Base-by-base conservation (phyloP, 1,284 basidiomycete species). In the Mycena sp. region DNA sequence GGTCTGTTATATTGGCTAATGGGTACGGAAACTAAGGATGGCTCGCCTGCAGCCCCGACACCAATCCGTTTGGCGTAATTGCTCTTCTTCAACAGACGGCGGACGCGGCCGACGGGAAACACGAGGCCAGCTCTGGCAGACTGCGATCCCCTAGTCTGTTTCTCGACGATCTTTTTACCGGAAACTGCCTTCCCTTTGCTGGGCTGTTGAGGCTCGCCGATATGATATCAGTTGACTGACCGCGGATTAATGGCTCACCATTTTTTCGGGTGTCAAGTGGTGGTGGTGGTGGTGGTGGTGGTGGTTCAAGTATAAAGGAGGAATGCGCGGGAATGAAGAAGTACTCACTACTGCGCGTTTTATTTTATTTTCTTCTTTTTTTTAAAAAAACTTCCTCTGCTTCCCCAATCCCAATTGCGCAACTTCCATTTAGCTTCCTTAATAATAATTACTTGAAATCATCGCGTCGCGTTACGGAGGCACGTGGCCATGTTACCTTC, bases 101-200 rank as follows among this genome's bases (percentile, higher is more conserved):
- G 92, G 73, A 95, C 91, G 86, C 94, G 92, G 78, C 91, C 90
- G 69, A 95, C 93, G 64, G 94, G 92, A 82, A 95, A 92, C 78
- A 91, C 90, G 69, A 95, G 83, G 65, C 92, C 92, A 38, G 87
- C 87, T 81, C 92, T 93, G 65, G 87, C 82, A 38, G 92, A 94
- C 68, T 91, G 89, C 62, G 92, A 17, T 19, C 14, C 37, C 16
- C 14, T 12, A 9, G 25, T 53, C 38, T n/a, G n/a, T n/a, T n/a
- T n/a, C n/a, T n/a, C n/a, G n/a, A n/a, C n/a, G n/a, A n/a, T n/a
- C n/a, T n/a, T n/a, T n/a, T n/a, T n/a, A n/a, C n/a, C n/a, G n/a
- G 28, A 25, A 4, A 17, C 2, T 2, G 28, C 26, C 29, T 54
- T 54, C 52, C 52, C 17, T 41, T 52, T 6, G 19, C 30, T 21